Base-by-base conservation (phyloP, 192 early-diverging fungal genomes). In the Kappamyces sp. region DNA sequence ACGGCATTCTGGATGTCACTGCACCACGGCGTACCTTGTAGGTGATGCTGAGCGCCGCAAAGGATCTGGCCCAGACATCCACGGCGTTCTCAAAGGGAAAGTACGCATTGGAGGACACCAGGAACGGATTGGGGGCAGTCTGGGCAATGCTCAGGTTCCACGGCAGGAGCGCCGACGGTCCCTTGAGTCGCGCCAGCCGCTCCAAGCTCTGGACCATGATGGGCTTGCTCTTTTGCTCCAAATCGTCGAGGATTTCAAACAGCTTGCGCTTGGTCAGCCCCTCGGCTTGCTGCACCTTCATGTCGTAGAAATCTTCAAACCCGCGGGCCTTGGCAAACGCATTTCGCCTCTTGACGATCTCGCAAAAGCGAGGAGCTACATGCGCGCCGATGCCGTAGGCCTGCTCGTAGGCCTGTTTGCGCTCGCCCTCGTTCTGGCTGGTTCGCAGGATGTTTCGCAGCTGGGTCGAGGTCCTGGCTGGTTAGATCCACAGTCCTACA, bases 11-110 rank as follows among this genome's bases (percentile, higher is more conserved):
- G 30, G 22, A 22, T 22, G 22, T 22, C 22, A 22, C 22, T 22
- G 22, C 22, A 22, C 22, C 22, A 22, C 22, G 22, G 22, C 22
- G 22, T 22, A 22, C 22, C 22, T 22, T 22, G 48, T 69, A 69
- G 29, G 45, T 57, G 47, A 69, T 69, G 34, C 62, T 57, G 6
- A 69, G 45, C n/a, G 67, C 67, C 15, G 67, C 67, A 61, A 69
- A 69, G 12, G 57, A 60, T 6, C 67, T 47, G 9, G 67, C 62
- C 67, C 67, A 69, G 4, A 47, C 39, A 40, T 69, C 63, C 4
- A 69, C 67, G 38, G 67, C 67, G 38, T 54, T 64, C 57, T 64
- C 63, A 36, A 64, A 64, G 14, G 63, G 63, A 36, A 64, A 64
- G 58, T 66, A 66, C n/a, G 46, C 34, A 32, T 48, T 32, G 9